Base-by-base conservation (phyloP, 2,329 filamentous ascomycete genomes). In the Alternaria postmessia region DNA sequence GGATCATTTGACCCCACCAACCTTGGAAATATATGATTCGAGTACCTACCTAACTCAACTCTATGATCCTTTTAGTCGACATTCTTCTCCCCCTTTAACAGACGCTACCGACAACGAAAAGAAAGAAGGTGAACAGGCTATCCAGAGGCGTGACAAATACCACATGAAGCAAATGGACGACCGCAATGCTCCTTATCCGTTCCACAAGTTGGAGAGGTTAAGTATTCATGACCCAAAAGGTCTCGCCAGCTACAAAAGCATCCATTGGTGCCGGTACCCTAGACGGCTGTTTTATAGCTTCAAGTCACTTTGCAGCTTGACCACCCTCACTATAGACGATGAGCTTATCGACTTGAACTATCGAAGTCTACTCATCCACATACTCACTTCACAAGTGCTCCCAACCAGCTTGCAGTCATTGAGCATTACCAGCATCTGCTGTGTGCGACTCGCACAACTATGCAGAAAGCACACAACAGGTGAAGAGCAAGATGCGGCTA, bases 351-450 rank as follows among this genome's bases (percentile, higher is more conserved):
- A n/a, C 6, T 7, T 7, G 7, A 8, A 8, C 7, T 1, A 38
- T n/a, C 34, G 0, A n/a, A n/a, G 7, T 5, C 2, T 6, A 38
- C 16, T 6, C 14, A 4, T n/a, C 16, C 0, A 38, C 0, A 0
- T 8, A 9, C 34, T 38, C 16, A n/a, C 7, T 16, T 6, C 34
- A 16, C 16, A 8, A 38, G 16, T 18, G 0, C 16, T n/a, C 4
- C 34, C 34, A 1, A n/a, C 34, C 14, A 38, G 6, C 1, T 38
- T 38, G 16, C 34, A 38, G 16, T 38, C 34, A 38, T 38, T 38
- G 34, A 38, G 34, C 34, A 38, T 38, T 16, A 18, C 34, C 16
- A n/a, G 16, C 34, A n/a, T 38, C 16, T n/a, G 0, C 34, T n/a
- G 3, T 38, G 0, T 1, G 34, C 34, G 5, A 38, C 34, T 38